phyloP scores from a whole-genome alignment of 2,329 filamentous ascomycete species.

The Colletotrichum cuscutae region DNA sequence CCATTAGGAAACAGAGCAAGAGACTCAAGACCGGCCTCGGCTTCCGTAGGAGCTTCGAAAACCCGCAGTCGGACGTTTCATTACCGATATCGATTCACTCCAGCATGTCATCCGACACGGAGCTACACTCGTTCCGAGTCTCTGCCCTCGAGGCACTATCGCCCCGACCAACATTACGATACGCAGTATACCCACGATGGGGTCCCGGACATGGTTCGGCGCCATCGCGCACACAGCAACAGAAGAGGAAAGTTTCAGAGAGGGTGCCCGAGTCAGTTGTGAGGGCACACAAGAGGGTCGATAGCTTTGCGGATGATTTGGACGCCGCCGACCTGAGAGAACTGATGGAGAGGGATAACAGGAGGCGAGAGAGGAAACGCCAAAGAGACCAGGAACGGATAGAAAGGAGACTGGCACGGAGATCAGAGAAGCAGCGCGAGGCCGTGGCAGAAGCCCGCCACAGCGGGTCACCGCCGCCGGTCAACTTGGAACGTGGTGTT shows the following conservation, averaged over 20 bases:
- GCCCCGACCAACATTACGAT: constrained; percentile 85
- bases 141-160: constrained; percentile 84
- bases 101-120: constrained; percentile 78
- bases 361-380: constrained; percentile 80
- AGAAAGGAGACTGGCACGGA: constrained; percentile 71
- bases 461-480: constrained; percentile 60
- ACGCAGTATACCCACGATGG: constrained; percentile 72
- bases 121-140: constrained; percentile 81
- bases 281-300: constrained; percentile 70
- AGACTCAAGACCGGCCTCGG: constrained; percentile 66
- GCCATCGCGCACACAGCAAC: constrained; percentile 59
- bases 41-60: constrained; percentile 63
- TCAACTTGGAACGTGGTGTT: constrained; percentile 69
- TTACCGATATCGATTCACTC: constrained; percentile 82
- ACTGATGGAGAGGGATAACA: constrained; percentile 88
- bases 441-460: constrained; percentile 66
- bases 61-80: constrained; percentile 77
- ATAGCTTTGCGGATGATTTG: constrained; percentile 84
- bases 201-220: constrained; percentile 56
- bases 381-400: constrained; percentile 74
- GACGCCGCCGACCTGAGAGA: constrained; percentile 87
- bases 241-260: constrained; percentile 62
- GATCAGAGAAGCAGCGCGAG: constrained; percentile 73
- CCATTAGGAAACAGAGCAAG: constrained; percentile 72
- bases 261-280: constrained; percentile 67